Base-by-base conservation (phyloP, 2,329 filamentous ascomycete genomes). In the Aureobasidium pullulans region DNA sequence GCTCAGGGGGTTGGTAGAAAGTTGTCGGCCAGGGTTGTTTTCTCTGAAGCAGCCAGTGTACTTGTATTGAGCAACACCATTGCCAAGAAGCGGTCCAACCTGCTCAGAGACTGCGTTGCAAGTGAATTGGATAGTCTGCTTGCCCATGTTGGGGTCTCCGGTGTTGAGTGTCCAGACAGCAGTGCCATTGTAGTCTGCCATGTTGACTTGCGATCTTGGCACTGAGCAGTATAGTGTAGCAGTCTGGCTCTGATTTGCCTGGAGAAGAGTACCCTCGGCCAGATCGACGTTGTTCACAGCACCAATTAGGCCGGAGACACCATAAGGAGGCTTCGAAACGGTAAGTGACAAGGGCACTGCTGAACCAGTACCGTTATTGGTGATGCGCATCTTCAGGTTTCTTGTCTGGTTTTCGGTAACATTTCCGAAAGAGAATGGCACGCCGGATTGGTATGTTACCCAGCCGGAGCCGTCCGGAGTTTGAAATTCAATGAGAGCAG, bases 291-390 rank as follows among this genome's bases (percentile, higher is more conserved):
- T 75, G 66, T 84, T 85, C 11, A 73, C 75, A 0, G 81, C 79
- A 19, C 76, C 74, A 40, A 85, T 76, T 23, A 84, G 76, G 2
- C 81, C 79, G n/a, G 71, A 64, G 2, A 81, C 73, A 13, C 81
- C 81, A 57, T 81, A 84, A 0, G 83, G 83, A 4, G 82, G 81
- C 66, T 85, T 85, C 0, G 82, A 85, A 2, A 85, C 81, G 0
- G 82, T 84, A 13, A 84, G 69, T 0, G 78, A 81, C 1, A 84
- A 73, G 1, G 76, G 75, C 53, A 79, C 77, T 61, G 79, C 78
- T 39, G 66, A 70, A 1, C 76, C 69, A 1, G 75, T 75, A 8
- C 77, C 80, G 49, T 76, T 77, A 65, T 84, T 85, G 37, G 77
- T 81, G 28, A 84, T 66, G 0, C 82, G 76, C 68, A 85, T 73